phyloP scores from a whole-genome alignment of 176 grass and related monocot genomes.

The Eleusine indica region DNA sequence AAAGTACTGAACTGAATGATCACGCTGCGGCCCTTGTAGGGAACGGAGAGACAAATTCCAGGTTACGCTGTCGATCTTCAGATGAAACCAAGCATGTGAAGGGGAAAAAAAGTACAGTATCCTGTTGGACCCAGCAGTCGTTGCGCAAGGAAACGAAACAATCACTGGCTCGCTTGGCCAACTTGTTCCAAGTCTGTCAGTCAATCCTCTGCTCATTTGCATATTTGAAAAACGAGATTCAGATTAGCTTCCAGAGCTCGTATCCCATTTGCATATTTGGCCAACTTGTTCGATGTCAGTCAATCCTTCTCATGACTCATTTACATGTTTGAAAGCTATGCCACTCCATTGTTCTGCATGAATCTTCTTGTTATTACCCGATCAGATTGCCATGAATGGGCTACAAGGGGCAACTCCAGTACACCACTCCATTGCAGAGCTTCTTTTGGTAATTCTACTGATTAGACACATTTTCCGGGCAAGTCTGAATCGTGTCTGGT shows the following conservation, averaged over 20 bases:
- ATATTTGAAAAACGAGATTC: not conserved
- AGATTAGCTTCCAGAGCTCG: not conserved
- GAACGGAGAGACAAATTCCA: slow-evolving; percentile 26
- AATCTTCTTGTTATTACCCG: not conserved
- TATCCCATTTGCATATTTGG: not conserved
- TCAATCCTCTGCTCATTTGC: not conserved
- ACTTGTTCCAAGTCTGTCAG: not conserved
- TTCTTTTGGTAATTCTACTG: not conserved
- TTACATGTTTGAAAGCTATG: not conserved
- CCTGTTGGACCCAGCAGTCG: slow-evolving; percentile 1
- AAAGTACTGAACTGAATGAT: slow-evolving; percentile 4
- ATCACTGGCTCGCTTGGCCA: not conserved
- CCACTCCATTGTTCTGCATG: not conserved
- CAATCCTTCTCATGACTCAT: not conserved
- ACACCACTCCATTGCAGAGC: not conserved
- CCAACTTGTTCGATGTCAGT: not conserved
- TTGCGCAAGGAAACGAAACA: slow-evolving; percentile 12
- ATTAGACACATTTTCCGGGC: not conserved
- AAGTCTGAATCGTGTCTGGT: slow-evolving; percentile 17
- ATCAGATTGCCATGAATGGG: not conserved
- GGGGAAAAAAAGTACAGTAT: slow-evolving; percentile 15
- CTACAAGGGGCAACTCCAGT: not conserved
- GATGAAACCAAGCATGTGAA: slow-evolving; percentile 26
- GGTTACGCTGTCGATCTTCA: not conserved
- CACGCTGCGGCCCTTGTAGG: not conserved